phyloP scores from a whole-genome alignment of 164 flowering plant genomes.

The Magnolia kwangsiensis region DNA sequence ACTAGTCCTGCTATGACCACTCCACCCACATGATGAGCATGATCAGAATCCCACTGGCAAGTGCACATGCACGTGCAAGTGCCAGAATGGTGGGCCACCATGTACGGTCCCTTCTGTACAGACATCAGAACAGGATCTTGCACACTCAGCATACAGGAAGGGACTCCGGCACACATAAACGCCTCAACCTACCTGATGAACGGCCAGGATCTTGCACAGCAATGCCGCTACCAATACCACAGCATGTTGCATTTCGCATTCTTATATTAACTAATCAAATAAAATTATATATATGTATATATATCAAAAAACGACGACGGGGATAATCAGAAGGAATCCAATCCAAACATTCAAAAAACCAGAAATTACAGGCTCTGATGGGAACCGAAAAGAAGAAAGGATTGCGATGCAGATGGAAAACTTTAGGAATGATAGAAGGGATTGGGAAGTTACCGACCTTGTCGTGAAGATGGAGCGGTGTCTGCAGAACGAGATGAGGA shows the following conservation, averaged over 20 bases:
- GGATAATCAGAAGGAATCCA: neutral
- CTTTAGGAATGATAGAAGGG: constrained; percentile 46
- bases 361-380: constrained; percentile 39
- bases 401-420: constrained; percentile 68
- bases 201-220: neutral
- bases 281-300: no score
- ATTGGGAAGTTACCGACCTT: neutral
- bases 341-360: neutral
- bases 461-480: neutral
- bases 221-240: no score
- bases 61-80: no score
- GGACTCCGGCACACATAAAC: no score
- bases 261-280: neutral
- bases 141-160: no score
- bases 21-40: no score
- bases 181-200: neutral
- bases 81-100: no score
- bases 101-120: neutral
- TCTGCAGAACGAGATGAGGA: neutral
- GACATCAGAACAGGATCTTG: neutral
- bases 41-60: no score
- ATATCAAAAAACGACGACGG: neutral
- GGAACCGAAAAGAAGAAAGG: constrained; percentile 63
- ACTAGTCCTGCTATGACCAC: no score
- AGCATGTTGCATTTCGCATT: neutral